Evolutionary conservation across 2,329 filamentous ascomycete genomes (phyloP).

Genomic region (Penicillium sp.): DNA sequence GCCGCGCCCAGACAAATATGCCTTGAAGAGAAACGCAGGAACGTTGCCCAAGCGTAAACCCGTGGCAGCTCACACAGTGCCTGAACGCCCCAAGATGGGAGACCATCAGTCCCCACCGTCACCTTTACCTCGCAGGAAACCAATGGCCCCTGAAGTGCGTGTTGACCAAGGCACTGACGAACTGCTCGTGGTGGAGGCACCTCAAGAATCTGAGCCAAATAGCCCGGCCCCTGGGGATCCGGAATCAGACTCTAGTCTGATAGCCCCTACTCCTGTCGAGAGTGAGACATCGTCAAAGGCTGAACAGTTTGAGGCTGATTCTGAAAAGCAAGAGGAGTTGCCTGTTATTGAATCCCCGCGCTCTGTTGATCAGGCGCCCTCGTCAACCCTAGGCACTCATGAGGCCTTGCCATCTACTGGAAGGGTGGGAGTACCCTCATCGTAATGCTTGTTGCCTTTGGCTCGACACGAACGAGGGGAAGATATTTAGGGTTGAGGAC

Average conservation of each 20-base stretch:
- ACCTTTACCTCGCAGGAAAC: slow-evolving; percentile 51
- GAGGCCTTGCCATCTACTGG: neutral
- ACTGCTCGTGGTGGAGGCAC: slow-evolving; percentile 64
- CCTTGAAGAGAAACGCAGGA: slow-evolving; percentile 55
- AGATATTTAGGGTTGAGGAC: neutral
- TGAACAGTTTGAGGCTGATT: neutral
- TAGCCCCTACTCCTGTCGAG: neutral
- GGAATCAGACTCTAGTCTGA: slow-evolving; percentile 11
- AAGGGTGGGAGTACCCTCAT: slow-evolving; percentile 7
- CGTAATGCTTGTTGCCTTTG: neutral
- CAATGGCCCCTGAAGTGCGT: slow-evolving; percentile 31
- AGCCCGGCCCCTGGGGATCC: slow-evolving; percentile 31
- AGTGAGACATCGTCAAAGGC: slow-evolving; percentile 9
- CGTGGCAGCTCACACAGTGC: slow-evolving; percentile 47
- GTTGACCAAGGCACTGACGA: slow-evolving; percentile 46
- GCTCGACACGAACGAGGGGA: neutral
- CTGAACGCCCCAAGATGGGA: slow-evolving; percentile 31
- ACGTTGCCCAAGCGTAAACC: slow-evolving; percentile 65
- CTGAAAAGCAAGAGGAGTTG: slow-evolving; percentile 2
- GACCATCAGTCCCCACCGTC: slow-evolving; percentile 44
- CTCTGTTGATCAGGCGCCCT: slow-evolving; percentile 8
- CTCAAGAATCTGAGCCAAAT: slow-evolving; percentile 57
- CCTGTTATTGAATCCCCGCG: slow-evolving; percentile 1
- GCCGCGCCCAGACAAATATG: slow-evolving; percentile 63
- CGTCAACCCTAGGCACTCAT: neutral